Evolutionary conservation across 179 eudicot species (phyloP).

Genomic region (Beta macrorhiza): DNA sequence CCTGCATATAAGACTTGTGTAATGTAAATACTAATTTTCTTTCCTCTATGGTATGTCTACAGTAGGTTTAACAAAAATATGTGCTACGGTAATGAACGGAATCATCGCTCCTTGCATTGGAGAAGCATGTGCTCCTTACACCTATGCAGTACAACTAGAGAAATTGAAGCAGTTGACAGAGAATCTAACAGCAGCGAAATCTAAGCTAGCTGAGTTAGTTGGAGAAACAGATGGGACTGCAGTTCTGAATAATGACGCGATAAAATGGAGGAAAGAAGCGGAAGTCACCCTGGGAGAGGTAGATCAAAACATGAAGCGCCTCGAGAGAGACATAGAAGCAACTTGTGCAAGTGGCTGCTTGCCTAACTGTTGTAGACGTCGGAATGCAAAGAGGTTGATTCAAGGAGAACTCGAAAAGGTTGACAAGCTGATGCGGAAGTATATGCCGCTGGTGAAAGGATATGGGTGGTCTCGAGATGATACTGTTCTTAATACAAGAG

Average conservation of each 20-base stretch:
- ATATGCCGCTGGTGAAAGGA: conserved; percentile 4
- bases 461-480: neutral
- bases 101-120: neutral
- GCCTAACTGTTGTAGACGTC: neutral
- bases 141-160: neutral
- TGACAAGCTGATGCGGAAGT: neutral
- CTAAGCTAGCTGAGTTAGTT: neutral
- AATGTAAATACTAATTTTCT: no score
- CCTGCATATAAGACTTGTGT: no score
- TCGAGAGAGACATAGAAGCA: neutral
- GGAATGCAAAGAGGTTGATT: neutral
- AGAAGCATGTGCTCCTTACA: conserved; percentile 6
- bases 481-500: neutral
- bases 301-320: neutral
- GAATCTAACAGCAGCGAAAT: neutral
- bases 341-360: neutral
- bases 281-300: no score
- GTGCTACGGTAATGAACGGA: neutral
- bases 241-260: neutral
- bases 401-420: neutral
- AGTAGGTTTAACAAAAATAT: neutral
- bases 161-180: neutral
- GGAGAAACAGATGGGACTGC: neutral
- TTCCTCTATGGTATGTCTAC: neutral
- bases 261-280: neutral